Percentiles rank a stretch among this genome's conserved stretches.
Conservation (phyloP, 352 stramenopile species). For the Phytophthora sansomeana region DNA sequence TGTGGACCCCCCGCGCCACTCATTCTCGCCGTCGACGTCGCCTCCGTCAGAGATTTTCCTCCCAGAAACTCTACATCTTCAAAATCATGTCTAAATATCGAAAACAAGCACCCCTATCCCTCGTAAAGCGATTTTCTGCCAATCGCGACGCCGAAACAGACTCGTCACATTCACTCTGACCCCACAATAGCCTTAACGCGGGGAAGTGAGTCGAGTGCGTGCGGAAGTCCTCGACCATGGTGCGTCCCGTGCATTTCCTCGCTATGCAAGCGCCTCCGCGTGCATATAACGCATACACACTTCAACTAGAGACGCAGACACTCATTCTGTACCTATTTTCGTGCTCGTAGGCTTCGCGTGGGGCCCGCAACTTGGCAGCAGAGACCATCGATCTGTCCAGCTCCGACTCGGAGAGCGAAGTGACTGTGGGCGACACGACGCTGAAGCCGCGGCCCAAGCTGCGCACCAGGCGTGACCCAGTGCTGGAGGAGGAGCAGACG, state of each 20-base stretch:
- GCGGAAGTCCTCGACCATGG: conserved; percentile 27
- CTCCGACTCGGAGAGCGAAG: conserved; percentile 41
- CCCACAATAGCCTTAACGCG: conserved; percentile 1
- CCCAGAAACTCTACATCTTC: conserved; percentile 11
- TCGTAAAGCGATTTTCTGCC: conserved; percentile 14
- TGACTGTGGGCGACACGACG: conserved; percentile 13
- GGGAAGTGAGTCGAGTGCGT: conserved; percentile 11
- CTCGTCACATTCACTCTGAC: conserved; percentile 19
- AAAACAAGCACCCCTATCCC: background rate
- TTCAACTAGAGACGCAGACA: background rate
- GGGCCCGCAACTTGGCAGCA: background rate
- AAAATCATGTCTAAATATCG: background rate
- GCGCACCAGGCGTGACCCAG: conserved; percentile 36
- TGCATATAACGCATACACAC: background rate
- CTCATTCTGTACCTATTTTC: conserved; percentile 3
- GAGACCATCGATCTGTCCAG: conserved; percentile 34
- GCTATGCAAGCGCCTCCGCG: background rate
- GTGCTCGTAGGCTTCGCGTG: conserved; percentile 12
- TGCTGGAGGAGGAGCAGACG: conserved; percentile 14
- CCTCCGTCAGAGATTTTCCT: conserved; percentile 25
- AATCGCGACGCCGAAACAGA: conserved; percentile 12
- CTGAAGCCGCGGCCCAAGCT: conserved; percentile 53
- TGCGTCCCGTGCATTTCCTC: conserved; percentile 7
- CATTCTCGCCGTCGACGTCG: conserved; percentile 37
- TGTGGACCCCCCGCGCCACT: conserved; percentile 24